Evolutionary conservation across 1,139 yeast species (phyloP).

Genomic region (Kodamaea arcana): DNA sequence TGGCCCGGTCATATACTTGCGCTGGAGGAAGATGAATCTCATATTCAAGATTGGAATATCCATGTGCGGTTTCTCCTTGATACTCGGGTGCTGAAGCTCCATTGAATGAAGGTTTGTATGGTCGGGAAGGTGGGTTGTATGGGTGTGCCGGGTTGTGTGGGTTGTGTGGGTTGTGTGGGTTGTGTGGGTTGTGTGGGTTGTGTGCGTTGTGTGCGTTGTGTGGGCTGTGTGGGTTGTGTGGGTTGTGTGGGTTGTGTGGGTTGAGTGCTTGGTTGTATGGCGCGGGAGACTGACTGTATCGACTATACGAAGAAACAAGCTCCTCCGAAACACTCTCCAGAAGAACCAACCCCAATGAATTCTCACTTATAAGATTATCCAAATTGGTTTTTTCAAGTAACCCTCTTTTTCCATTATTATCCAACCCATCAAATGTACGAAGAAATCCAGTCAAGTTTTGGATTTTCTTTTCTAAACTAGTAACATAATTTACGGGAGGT

Average conservation of each 20-base stretch:
- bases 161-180: too few relatives aligned
- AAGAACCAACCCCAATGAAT: conserved; percentile 1
- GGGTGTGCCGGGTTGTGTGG: too few relatives aligned
- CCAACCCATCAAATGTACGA: conserved; percentile 19
- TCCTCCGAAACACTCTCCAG: not conserved
- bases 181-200: too few relatives aligned
- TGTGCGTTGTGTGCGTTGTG: not conserved
- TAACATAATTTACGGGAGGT: conserved; percentile 49
- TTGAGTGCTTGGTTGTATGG: not conserved
- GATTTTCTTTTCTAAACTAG: conserved; percentile 30
- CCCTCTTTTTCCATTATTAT: conserved; percentile 16
- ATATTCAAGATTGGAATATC: not conserved
- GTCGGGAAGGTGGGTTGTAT: too few relatives aligned
- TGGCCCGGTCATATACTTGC: conserved; percentile 20
- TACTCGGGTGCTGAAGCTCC: not conserved
- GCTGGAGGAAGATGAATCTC: conserved; percentile 4
- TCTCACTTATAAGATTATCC: conserved; percentile 5
- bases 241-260: too few relatives aligned
- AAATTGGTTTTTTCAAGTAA: conserved; percentile 15
- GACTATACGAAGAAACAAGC: too few relatives aligned
- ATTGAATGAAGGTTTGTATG: not conserved
- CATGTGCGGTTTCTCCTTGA: not conserved
- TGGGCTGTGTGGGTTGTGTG: too few relatives aligned
- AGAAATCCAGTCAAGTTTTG: conserved; percentile 22
- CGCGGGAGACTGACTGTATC: too few relatives aligned